Conservation (phyloP, 1,284 basidiomycete species). For the Fomitopsis schrenkii region DNA sequence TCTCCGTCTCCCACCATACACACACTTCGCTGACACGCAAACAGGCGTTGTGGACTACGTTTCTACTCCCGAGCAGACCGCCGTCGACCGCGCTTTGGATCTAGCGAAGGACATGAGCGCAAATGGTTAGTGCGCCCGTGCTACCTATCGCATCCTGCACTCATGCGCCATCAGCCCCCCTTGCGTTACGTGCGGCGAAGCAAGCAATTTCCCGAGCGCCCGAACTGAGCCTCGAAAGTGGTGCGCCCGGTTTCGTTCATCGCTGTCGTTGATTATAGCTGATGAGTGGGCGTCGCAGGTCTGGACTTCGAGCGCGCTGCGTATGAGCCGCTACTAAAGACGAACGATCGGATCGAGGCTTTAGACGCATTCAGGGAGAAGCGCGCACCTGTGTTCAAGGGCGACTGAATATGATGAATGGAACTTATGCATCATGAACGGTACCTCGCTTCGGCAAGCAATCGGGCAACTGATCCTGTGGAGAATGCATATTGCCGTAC, state of each 20-base stretch:
- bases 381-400: conserved; percentile 77
- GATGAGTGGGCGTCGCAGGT: conserved; percentile 35
- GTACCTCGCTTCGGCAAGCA: too few relatives aligned
- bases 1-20: not conserved
- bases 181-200: conserved; percentile 89
- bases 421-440: too few relatives aligned
- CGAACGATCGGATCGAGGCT: conserved; percentile 81
- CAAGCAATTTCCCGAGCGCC: conserved; percentile 80
- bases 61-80: conserved; percentile 53
- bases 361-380: conserved; percentile 89
- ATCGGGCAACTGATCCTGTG: too few relatives aligned
- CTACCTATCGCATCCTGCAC: not conserved
- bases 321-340: conserved; percentile 81
- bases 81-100: conserved; percentile 61
- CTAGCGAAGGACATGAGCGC: conserved; percentile 64
- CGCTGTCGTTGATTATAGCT: not conserved
- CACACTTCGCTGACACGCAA: not conserved
- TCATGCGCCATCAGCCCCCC: conserved; percentile 55
- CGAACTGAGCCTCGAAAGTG: conserved; percentile 73
- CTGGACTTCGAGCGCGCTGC: conserved; percentile 86
- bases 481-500: too few relatives aligned
- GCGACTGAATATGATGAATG: conserved; percentile 49
- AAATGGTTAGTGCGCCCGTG: conserved; percentile 51
- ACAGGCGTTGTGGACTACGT: conserved; percentile 80
- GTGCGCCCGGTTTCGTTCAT: conserved; percentile 29